These are phyloP conservation scores for Trametes versicolor DNA, from an alignment of 1,284 basidiomycete genomes.

Conservation along the genomic window DNA sequence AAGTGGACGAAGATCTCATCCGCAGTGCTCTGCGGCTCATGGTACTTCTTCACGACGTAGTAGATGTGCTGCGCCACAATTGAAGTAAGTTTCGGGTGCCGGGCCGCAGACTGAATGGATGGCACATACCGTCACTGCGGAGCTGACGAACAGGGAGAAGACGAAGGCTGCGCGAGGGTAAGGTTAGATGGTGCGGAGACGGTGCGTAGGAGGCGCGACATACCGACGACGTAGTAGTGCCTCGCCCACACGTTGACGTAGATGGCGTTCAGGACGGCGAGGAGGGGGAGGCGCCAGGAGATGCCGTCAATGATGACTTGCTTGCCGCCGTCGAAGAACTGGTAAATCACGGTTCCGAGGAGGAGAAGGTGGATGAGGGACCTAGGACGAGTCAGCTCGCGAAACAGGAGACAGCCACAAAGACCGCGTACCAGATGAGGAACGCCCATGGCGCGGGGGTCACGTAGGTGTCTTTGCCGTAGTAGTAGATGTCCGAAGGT, in stretches of 20 bases:
- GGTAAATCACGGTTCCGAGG: slow-evolving; percentile 89
- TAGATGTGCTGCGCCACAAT: slow-evolving; percentile 75
- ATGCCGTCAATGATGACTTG: slow-evolving; percentile 85
- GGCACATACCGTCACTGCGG: slow-evolving; percentile 71
- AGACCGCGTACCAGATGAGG: slow-evolving; percentile 74
- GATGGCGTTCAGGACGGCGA: slow-evolving; percentile 85
- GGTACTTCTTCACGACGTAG: slow-evolving; percentile 89
- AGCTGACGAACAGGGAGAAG: slow-evolving; percentile 86
- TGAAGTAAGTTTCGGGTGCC: slow-evolving; percentile 23
- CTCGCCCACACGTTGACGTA: slow-evolving; percentile 86
- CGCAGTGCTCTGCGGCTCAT: slow-evolving; percentile 67
- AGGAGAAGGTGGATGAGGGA: slow-evolving; percentile 88
- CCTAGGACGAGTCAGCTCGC: slow-evolving; percentile 50
- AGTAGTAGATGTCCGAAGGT: slow-evolving; percentile 73
- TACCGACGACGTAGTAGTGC: slow-evolving; percentile 78
- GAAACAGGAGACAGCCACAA: slow-evolving; percentile 25
- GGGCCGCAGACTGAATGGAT: slow-evolving; percentile 3
- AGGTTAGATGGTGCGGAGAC: slow-evolving; percentile 16
- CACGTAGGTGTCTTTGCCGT: slow-evolving; percentile 85
- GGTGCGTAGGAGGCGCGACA: slow-evolving; percentile 28
- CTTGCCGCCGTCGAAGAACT: slow-evolving; percentile 88
- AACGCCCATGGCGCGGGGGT: slow-evolving; percentile 92
- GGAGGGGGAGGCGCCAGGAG: slow-evolving; percentile 88
- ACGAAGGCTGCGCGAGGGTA: slow-evolving; percentile 72
- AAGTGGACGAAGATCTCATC: slow-evolving; percentile 88